Base-by-base conservation (phyloP, 306 rosid species). In the Begonia peltatifolia region DNA sequence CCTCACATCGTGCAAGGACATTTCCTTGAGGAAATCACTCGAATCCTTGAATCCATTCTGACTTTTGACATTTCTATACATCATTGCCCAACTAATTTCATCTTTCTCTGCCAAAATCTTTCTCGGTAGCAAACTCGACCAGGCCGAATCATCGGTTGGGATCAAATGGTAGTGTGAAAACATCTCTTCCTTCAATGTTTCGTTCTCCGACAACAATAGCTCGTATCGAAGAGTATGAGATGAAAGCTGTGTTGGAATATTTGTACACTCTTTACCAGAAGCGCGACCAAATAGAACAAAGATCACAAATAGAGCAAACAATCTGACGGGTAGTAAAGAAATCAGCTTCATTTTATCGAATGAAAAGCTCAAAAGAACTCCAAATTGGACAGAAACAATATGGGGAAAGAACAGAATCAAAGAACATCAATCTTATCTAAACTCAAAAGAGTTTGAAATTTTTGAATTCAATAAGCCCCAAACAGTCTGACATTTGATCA, bases 121-220 rank as follows among this genome's bases (percentile, higher is more conserved):
- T 66, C 90, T 80, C 3, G 94, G 83, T 1, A 76, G 56, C 81
- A 84, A 63, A 48, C 73, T 70, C 3, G 58, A 65, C 97, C 97
- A 82, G 11, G 76, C 80, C 2, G 78, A 69, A 3, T 85, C 95
- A 76, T 89, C 89, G 2, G 80, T 74, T 38, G 90, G 87, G 7
- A 79, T 86, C 76, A 78, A 60, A 38, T 89, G 94, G 68, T 69
- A 76, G 55, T 74, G 75, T 22, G 87, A 63, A 62, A 78, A 64
- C 60, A 78, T 59, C 63, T 82, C 85, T 11, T 46, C 4, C 67
- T 74, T 74, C 84, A 72, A 69, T 12, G 82, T 80, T 20, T 68
- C 82, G 41, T 89, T 85, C n/a, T 59, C 61, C 2, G 94, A 80
- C 18, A 71, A 25, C 18, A 57, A 59, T 1, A 84, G 58, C 41